Conservation (phyloP, 2,329 filamentous ascomycete species). For the Fusarium sp. region DNA sequence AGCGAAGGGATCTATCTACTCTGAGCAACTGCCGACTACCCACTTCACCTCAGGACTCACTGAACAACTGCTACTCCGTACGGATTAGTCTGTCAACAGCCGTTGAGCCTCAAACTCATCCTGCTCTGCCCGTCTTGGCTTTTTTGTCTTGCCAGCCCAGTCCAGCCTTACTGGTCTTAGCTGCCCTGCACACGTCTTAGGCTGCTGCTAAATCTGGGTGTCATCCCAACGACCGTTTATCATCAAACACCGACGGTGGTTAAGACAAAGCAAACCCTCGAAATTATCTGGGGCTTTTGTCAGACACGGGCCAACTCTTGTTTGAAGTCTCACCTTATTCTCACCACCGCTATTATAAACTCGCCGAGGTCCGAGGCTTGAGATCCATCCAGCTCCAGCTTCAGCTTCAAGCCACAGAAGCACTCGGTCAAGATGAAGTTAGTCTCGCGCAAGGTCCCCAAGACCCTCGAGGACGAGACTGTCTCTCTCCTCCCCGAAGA, state of each 20-base stretch:
- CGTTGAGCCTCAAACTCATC: conserved; percentile 30
- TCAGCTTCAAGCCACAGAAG: conserved; percentile 32
- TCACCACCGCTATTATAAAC: conserved; percentile 20
- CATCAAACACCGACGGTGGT: conserved; percentile 11
- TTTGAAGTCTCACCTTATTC: background rate
- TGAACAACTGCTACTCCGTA: conserved; percentile 2
- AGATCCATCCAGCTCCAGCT: conserved; percentile 4
- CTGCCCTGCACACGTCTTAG: conserved; percentile 11
- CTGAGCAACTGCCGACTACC: conserved; percentile 27
- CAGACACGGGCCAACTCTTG: conserved; percentile 38
- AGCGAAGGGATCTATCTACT: conserved; percentile 12
- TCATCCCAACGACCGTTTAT: conserved; percentile 6
- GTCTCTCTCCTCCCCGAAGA: conserved; percentile 62
- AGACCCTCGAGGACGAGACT: conserved; percentile 58
- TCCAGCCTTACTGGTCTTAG: conserved; percentile 30
- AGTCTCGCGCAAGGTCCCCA: conserved; percentile 55
- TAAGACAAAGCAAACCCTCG: conserved; percentile 5
- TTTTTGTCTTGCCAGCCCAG: conserved; percentile 23
- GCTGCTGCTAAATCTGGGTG: conserved; percentile 17
- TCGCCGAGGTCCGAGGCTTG: conserved; percentile 33
- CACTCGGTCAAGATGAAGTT: conserved; percentile 56
- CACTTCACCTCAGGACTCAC: background rate
- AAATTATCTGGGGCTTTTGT: conserved; percentile 12
- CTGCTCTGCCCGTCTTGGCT: conserved; percentile 17
- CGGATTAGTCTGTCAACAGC: conserved; percentile 1